Evolutionary conservation across 2,329 filamentous ascomycete genomes (phyloP).

Genomic region (Fusarium sacchari): DNA sequence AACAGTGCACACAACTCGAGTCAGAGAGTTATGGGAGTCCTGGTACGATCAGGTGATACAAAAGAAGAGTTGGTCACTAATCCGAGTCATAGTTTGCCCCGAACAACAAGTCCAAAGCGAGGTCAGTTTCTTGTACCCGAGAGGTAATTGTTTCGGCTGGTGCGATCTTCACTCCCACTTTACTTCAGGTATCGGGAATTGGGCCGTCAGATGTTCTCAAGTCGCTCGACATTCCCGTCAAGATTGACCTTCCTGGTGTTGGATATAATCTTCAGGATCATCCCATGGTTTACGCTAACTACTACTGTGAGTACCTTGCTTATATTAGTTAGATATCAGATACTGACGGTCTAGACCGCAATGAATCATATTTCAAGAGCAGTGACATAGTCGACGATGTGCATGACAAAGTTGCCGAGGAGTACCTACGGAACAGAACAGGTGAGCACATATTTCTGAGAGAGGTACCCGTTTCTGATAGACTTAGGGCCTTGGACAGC

Average conservation of each 20-base stretch:
- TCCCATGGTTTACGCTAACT: conserved; percentile 14
- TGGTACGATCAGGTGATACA: not conserved
- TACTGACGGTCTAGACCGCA: conserved; percentile 3
- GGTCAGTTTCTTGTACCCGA: not conserved
- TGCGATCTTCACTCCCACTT: conserved; percentile 14
- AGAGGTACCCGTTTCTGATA: not conserved
- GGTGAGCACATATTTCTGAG: not conserved
- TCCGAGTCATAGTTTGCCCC: not conserved
- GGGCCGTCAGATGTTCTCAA: conserved; percentile 2
- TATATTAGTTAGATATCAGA: not conserved
- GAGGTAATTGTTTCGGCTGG: conserved; percentile 26
- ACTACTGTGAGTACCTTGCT: not conserved
- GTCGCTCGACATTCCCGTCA: not conserved
- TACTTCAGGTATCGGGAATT: conserved; percentile 27
- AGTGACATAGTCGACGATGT: conserved; percentile 10
- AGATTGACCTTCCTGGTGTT: conserved; percentile 15
- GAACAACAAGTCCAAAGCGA: not conserved
- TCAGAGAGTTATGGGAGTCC: conserved; percentile 17
- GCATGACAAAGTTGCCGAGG: not conserved
- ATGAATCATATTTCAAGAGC: conserved; percentile 12
- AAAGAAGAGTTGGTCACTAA: not conserved
- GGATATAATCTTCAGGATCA: conserved; percentile 27
- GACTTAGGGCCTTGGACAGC: conserved; percentile 19
- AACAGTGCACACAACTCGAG: not conserved
- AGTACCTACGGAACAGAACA: conserved; percentile 17